phyloP scores from a whole-genome alignment of 164 flowering plant species.

The Umbellularia californica region DNA sequence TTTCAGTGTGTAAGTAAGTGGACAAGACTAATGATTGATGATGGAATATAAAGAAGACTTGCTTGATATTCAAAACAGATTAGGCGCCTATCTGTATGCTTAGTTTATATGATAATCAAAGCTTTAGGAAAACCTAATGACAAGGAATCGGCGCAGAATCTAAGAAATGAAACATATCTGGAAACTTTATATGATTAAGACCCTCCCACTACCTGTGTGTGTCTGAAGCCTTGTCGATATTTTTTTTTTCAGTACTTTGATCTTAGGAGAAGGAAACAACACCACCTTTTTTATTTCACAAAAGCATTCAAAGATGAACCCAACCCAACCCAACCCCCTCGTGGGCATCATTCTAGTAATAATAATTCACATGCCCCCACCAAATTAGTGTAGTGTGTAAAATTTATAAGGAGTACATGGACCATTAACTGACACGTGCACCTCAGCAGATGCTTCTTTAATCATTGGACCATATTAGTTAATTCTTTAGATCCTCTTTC shows the following conservation, averaged over 20 bases:
- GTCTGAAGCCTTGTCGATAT: too few relatives aligned
- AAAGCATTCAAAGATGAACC: not conserved
- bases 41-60: too few relatives aligned
- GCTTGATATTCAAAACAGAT: too few relatives aligned
- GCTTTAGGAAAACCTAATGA: not conserved
- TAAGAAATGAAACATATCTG: not conserved
- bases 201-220: not conserved
- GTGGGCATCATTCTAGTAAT: not conserved
- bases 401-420: too few relatives aligned
- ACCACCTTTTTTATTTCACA: not conserved
- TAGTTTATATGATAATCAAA: not conserved
- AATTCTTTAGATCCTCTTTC: not conserved
- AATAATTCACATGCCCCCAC: too few relatives aligned
- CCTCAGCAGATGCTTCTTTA: not conserved
- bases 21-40: not conserved
- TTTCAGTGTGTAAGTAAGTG: not conserved
- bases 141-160: not conserved
- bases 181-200: not conserved
- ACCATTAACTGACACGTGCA: too few relatives aligned
- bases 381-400: too few relatives aligned
- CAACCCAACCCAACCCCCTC: not conserved
- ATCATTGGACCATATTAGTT: not conserved
- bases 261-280: not conserved
- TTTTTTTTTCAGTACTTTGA: not conserved
- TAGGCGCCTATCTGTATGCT: not conserved